These are phyloP conservation scores for Biscutella auriculata DNA, from an alignment of 441 rosid genomes.

Conservation along the genomic window DNA sequence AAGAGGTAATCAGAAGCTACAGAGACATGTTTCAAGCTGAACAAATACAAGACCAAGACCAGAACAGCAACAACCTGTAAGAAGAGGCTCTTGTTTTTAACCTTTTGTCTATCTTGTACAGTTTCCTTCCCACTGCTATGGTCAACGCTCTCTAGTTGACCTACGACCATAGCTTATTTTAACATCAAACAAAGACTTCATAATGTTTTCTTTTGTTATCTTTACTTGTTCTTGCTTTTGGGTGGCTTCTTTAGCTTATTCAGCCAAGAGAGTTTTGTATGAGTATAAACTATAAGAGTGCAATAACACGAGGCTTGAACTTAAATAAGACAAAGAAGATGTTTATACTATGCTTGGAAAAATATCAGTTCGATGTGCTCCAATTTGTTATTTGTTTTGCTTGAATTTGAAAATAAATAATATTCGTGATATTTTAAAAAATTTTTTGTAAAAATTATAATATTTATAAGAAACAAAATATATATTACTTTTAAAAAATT, in stretches of 20 bases:
- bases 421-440: no score
- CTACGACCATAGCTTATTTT: constrained; percentile 1
- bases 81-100: constrained; percentile 7
- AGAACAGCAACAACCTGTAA: background rate
- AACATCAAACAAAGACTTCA: constrained; percentile 10
- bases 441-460: no score
- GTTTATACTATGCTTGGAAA: background rate
- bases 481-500: no score
- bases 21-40: constrained; percentile 12
- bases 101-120: constrained; percentile 17
- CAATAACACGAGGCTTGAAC: constrained; percentile 9
- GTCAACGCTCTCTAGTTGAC: constrained; percentile 19
- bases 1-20: constrained; percentile 36
- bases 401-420: no score
- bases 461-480: no score
- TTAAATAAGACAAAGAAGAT: constrained; percentile 2
- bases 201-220: background rate
- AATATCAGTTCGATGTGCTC: no score
- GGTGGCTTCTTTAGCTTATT: constrained; percentile 6
- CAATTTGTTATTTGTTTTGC: no score
- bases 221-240: constrained; percentile 3
- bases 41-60: constrained; percentile 9
- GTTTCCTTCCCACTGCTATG: constrained; percentile 13
- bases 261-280: constrained; percentile 11
- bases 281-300: constrained; percentile 7